phyloP scores from a whole-genome alignment of 2,329 filamentous ascomycete species.

The Diaporthe ilicicola region DNA sequence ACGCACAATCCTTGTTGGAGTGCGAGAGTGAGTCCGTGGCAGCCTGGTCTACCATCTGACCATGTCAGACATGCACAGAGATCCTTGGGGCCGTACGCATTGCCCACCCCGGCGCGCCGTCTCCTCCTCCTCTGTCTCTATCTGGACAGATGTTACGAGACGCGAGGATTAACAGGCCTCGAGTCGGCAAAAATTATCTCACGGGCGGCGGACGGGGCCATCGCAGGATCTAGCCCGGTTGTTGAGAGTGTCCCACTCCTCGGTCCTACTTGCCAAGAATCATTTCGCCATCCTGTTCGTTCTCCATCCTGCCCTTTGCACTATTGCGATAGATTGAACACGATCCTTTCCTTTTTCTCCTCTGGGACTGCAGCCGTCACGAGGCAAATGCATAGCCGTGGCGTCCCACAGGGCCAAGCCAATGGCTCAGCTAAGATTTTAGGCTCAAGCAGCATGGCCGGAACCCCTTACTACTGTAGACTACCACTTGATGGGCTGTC shows the following conservation, averaged over 20 bases:
- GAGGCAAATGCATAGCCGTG: neutral
- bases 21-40: neutral
- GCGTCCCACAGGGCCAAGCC: slow-evolving; percentile 16
- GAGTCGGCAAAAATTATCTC: neutral
- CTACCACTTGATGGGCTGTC: neutral
- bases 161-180: slow-evolving; percentile 4
- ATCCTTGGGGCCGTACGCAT: slow-evolving; percentile 28
- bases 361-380: neutral
- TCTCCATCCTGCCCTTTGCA: neutral
- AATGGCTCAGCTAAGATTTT: slow-evolving; percentile 20
- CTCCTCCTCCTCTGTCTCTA: neutral
- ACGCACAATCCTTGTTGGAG: neutral
- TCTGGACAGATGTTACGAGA: neutral
- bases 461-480: slow-evolving; percentile 3
- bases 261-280: slow-evolving; percentile 1
- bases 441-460: neutral
- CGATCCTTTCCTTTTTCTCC: neutral
- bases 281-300: neutral
- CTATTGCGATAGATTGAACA: neutral
- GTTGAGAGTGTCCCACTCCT: neutral
- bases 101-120: neutral
- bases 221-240: slow-evolving; percentile 10
- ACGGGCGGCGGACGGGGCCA: neutral
- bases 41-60: slow-evolving; percentile 6
- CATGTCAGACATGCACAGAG: neutral